Evolutionary conservation across 805 yeast genomes (phyloP).

Genomic region (Candida mattraensis): DNA sequence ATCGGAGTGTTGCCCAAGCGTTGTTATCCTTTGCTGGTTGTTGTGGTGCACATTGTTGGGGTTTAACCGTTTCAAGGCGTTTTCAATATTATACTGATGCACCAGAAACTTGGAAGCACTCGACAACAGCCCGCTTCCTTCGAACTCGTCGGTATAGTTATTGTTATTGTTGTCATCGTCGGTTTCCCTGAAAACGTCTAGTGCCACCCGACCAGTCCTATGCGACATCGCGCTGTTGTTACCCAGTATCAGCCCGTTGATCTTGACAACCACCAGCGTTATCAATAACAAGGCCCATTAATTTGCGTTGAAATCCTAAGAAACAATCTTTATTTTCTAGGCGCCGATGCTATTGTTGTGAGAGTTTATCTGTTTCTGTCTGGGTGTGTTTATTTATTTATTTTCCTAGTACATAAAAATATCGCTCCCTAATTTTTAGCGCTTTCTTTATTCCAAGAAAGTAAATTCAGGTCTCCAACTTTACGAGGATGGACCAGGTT

Average conservation of each 20-base stretch:
- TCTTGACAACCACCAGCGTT: slow-evolving; percentile 6
- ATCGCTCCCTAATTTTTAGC: too few species aligned
- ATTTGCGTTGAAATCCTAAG: slow-evolving; percentile 7
- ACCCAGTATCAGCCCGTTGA: slow-evolving; percentile 4
- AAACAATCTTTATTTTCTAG: slow-evolving; percentile 4
- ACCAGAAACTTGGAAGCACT: slow-evolving; percentile 9
- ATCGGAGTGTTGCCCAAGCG: slow-evolving; percentile 14
- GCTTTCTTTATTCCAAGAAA: slow-evolving; percentile 67
- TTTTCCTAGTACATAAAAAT: slow-evolving; percentile 1
- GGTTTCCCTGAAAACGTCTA: slow-evolving; percentile 11
- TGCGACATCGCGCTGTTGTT: slow-evolving; percentile 11
- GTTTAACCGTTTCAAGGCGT: slow-evolving; percentile 9
- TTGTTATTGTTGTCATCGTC: slow-evolving; percentile 9
- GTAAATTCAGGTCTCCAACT: slow-evolving; percentile 65
- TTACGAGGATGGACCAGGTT: slow-evolving; percentile 67
- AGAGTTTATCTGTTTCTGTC: slow-evolving; percentile 6
- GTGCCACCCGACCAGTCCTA: slow-evolving; percentile 4
- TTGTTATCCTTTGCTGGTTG: slow-evolving; percentile 12
- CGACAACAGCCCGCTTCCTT: slow-evolving; percentile 7
- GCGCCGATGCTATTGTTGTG: slow-evolving; percentile 4
- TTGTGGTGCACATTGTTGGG: slow-evolving; percentile 16
- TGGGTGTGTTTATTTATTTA: slow-evolving; percentile 4
- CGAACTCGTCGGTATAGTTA: slow-evolving; percentile 14
- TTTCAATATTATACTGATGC: slow-evolving; percentile 9
- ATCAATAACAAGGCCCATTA: slow-evolving; percentile 3